Evolutionary conservation across 306 rosid species (phyloP).

Genomic region (Cicer pinnatifidum): DNA sequence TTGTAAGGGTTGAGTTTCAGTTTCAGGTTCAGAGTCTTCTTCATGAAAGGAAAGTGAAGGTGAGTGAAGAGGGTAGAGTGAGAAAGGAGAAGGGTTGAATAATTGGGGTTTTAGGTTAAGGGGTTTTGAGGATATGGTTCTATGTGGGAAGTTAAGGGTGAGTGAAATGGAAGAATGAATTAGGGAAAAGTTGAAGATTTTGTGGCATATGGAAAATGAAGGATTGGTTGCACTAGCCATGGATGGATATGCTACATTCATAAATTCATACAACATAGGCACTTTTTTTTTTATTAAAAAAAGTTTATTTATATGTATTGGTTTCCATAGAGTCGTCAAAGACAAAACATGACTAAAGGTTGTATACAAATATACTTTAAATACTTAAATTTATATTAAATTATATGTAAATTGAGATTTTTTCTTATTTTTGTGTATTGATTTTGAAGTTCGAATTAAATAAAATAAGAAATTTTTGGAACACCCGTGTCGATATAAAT

Average conservation of each 20-base stretch:
- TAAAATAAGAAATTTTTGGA: too few species aligned
- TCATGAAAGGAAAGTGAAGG: constrained; percentile 48
- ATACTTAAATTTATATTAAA: too few species aligned
- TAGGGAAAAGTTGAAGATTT: constrained; percentile 47
- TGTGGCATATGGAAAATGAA: constrained; percentile 55
- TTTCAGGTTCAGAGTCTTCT: constrained; percentile 39
- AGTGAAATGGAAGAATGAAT: constrained; percentile 45
- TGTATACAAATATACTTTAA: too few species aligned
- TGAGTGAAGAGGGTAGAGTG: constrained; percentile 39
- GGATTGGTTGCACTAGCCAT: constrained; percentile 56
- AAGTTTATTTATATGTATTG: too few species aligned
- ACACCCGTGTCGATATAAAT: too few species aligned
- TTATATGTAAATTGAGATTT: too few species aligned
- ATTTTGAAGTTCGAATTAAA: too few species aligned
- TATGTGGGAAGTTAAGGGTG: constrained; percentile 46
- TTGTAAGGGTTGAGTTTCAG: constrained; percentile 32
- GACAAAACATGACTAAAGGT: too few species aligned
- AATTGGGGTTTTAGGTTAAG: constrained; percentile 46
- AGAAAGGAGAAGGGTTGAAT: constrained; percentile 36
- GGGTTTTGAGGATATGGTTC: constrained; percentile 46
- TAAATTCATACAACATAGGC: not conserved
- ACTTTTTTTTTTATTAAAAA: too few species aligned
- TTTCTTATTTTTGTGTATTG: too few species aligned
- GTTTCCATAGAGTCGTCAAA: too few species aligned
- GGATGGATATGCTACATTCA: not conserved